phyloP scores from a whole-genome alignment of 495 filamentous ascomycete species.

The Penicilliopsis zonata region DNA sequence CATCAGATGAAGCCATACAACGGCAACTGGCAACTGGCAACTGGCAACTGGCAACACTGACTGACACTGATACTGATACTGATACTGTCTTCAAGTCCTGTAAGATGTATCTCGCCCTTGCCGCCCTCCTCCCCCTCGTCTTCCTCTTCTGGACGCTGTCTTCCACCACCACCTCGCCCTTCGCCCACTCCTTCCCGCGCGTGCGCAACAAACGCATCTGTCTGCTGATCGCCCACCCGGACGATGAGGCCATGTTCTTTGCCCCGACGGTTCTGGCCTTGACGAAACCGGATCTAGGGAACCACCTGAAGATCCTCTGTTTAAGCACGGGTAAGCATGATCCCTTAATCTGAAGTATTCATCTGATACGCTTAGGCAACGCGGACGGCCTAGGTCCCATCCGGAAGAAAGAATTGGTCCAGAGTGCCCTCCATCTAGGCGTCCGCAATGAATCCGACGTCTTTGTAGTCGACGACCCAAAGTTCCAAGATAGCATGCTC shows the following conservation, averaged over 20 bases:
- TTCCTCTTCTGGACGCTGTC: slow-evolving; percentile 36
- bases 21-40: too few relatives aligned
- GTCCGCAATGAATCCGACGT: slow-evolving; percentile 62
- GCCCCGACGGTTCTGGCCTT: slow-evolving; percentile 75
- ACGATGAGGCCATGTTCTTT: slow-evolving; percentile 99
- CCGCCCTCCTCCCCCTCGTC: slow-evolving; percentile 19
- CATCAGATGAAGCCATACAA: too few relatives aligned
- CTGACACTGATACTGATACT: too few relatives aligned
- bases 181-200: slow-evolving; percentile 52
- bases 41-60: too few relatives aligned
- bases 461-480: slow-evolving; percentile 64
- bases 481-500: slow-evolving; percentile 83
- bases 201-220: slow-evolving; percentile 71
- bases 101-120: slow-evolving; percentile 18
- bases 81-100: slow-evolving; percentile 12
- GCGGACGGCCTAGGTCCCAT: slow-evolving; percentile 77
- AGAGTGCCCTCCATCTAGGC: slow-evolving; percentile 64
- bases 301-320: slow-evolving; percentile 89
- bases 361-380: slow-evolving; percentile 39
- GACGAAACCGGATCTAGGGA: slow-evolving; percentile 60
- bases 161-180: slow-evolving; percentile 47
- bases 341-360: not conserved
- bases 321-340: slow-evolving; percentile 60
- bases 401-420: slow-evolving; percentile 69
- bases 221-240: slow-evolving; percentile 90